Conservation (phyloP, 805 yeast genomes). For the Saturnispora quitensis region DNA sequence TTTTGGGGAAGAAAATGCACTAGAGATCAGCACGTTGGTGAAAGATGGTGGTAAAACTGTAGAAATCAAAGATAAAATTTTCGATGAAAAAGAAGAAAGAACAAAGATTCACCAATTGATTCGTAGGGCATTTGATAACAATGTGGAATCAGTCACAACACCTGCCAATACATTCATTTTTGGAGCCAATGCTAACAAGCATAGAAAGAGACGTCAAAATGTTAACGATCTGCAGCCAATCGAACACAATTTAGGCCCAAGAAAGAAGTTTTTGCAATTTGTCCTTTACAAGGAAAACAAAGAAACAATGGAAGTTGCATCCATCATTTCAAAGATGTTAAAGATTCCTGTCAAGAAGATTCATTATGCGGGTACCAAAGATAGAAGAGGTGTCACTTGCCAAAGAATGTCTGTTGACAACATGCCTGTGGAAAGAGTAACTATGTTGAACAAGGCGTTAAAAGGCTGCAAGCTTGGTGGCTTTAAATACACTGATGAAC, state of each 20-base stretch:
- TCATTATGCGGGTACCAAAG: slow-evolving; percentile 92
- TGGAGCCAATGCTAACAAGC: slow-evolving; percentile 41
- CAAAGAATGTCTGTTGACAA: slow-evolving; percentile 67
- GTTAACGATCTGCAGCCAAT: slow-evolving; percentile 36
- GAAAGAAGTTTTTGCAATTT: slow-evolving; percentile 61
- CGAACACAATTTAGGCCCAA: slow-evolving; percentile 67
- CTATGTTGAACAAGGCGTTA: slow-evolving; percentile 64
- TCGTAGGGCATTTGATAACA: slow-evolving; percentile 63
- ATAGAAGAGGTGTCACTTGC: slow-evolving; percentile 90
- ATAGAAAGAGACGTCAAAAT: slow-evolving; percentile 28
- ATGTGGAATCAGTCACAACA: slow-evolving; percentile 73
- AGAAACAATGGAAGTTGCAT: slow-evolving; percentile 94
- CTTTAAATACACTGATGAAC: slow-evolving; percentile 53
- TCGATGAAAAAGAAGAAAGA: slow-evolving; percentile 63
- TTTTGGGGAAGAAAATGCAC: slow-evolving; percentile 55
- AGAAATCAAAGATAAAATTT: slow-evolving; percentile 42
- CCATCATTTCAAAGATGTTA: slow-evolving; percentile 60
- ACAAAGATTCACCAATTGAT: slow-evolving; percentile 71
- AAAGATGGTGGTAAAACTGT: slow-evolving; percentile 34
- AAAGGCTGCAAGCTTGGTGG: slow-evolving; percentile 76
- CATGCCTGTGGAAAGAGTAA: slow-evolving; percentile 65
- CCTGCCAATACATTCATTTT: slow-evolving; percentile 56
- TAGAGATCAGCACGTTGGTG: slow-evolving; percentile 43
- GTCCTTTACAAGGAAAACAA: slow-evolving; percentile 87
- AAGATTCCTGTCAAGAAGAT: slow-evolving; percentile 64